Base-by-base conservation (phyloP, 148 eudicot genomes). In the Cornus kousa region DNA sequence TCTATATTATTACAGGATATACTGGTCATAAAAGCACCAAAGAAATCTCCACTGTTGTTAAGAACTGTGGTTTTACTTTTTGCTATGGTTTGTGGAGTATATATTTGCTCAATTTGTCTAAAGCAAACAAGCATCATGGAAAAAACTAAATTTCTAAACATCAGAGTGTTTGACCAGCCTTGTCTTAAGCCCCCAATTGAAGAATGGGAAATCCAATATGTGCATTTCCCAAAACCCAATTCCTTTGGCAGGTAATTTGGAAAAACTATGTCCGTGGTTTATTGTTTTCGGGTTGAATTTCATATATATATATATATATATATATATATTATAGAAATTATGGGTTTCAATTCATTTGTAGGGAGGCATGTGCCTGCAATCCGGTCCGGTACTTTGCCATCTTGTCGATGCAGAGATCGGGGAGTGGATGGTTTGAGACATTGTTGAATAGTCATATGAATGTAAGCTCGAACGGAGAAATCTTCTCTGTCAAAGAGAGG, bases 361-460 rank as follows among this genome's bases (percentile, higher is more conserved):
- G 93, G 88, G 80, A 86, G 74, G 97, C 91, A 81, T 93, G 97
- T 70, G 85, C 67, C 20, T 86, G 92, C 83, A 93, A 91, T 69
- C 91, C 95, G 2, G 90, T 93, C 22, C 77, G 88, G 50, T 81
- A 37, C n/a, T 93, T 93, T 59, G 95, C 83, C 17, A 87, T 93
- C 39, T 43, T 91, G 65, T 91, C 97, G 19, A 93, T 88, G 97
- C 97, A 93, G 82, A 91, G 97, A 77, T 93, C 97, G 3, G 97
- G 97, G 72, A 93, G 97, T 64, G 97, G 97, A 73, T 93, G 97
- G 97, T 93, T 93, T 20, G 97, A 91, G 75, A 93, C 97, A n/a
- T 83, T 93, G 85, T 67, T 93, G 28, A 93, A 93, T 22, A 93
- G 91, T 73, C 97, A 93, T 84, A 78, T 83, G 0, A 91, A 93